Conservation (phyloP, 1,284 basidiomycete genomes). For the Peniophora sp. region DNA sequence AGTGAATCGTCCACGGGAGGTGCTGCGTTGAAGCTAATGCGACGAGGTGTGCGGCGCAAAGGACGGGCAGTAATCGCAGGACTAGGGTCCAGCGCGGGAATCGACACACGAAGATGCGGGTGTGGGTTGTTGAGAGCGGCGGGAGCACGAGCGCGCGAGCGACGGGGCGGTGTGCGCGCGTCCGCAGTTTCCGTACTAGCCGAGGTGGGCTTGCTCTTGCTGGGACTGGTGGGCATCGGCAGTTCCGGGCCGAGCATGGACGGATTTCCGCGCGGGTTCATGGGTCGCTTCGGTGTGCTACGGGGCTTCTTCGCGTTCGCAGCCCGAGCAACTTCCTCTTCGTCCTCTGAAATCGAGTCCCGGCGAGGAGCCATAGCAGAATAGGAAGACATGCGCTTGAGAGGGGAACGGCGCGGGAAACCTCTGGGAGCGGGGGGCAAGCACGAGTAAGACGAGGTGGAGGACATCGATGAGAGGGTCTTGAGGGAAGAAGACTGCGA, state of each 20-base stretch:
- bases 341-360: slow-evolving; percentile 45
- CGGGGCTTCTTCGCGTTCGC: slow-evolving; percentile 57
- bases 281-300: slow-evolving; percentile 27
- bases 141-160: not conserved
- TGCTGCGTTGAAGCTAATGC: slow-evolving; percentile 10
- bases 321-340: slow-evolving; percentile 61
- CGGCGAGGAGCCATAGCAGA: slow-evolving; percentile 24
- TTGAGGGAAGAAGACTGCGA: slow-evolving; percentile 22
- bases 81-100: slow-evolving; percentile 8
- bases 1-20: slow-evolving; percentile 39
- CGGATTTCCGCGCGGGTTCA: slow-evolving; percentile 47
- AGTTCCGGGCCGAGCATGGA: slow-evolving; percentile 42
- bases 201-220: not conserved
- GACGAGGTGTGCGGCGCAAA: slow-evolving; percentile 18
- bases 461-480: slow-evolving; percentile 28
- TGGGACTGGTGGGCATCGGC: slow-evolving; percentile 14
- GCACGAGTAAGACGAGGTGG: slow-evolving; percentile 20
- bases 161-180: not conserved
- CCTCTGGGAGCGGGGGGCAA: slow-evolving; percentile 15
- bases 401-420: slow-evolving; percentile 8
- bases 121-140: slow-evolving; percentile 2
- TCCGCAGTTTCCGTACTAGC: not conserved
- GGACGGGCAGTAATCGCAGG: slow-evolving; percentile 4
- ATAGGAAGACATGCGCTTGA: slow-evolving; percentile 34
- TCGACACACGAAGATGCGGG: slow-evolving; percentile 6